Percentiles rank a stretch among this genome's conserved stretches.
Evolutionary conservation across 148 eudicot species (phyloP).

Genomic region (Fagopyrum esculentum): DNA sequence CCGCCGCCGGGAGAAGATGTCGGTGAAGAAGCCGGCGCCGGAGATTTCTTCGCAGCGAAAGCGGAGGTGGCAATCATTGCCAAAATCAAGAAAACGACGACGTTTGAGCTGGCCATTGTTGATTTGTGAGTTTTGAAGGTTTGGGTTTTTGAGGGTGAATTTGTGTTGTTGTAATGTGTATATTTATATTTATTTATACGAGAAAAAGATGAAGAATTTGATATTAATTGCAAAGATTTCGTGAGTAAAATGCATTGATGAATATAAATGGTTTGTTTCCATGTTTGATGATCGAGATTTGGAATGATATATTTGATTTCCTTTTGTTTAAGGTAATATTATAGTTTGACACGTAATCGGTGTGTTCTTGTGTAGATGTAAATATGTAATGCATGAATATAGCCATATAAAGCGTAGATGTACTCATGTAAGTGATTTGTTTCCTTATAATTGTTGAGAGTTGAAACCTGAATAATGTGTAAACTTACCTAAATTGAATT

Average conservation of each 20-base stretch:
- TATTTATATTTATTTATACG: neutral
- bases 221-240: neutral
- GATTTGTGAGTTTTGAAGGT: neutral
- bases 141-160: neutral
- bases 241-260: neutral
- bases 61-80: neutral
- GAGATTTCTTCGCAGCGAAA: neutral
- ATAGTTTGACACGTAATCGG: no score
- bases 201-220: neutral
- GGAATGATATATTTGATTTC: neutral
- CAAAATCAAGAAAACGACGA: conserved; percentile 6
- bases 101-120: neutral
- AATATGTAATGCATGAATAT: conserved; percentile 2
- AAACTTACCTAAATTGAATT: no score
- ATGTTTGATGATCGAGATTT: neutral
- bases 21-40: neutral
- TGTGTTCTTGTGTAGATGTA: neutral
- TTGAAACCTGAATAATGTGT: no score
- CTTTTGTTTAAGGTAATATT: neutral
- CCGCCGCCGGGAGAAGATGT: neutral
- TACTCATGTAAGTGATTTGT: no score
- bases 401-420: neutral
- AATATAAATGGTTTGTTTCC: neutral
- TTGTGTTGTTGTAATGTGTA: neutral
- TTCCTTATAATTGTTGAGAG: no score